These are phyloP conservation scores for Cytospora piceicola DNA, from an alignment of 2,329 filamentous ascomycete genomes.

Conservation along the genomic window DNA sequence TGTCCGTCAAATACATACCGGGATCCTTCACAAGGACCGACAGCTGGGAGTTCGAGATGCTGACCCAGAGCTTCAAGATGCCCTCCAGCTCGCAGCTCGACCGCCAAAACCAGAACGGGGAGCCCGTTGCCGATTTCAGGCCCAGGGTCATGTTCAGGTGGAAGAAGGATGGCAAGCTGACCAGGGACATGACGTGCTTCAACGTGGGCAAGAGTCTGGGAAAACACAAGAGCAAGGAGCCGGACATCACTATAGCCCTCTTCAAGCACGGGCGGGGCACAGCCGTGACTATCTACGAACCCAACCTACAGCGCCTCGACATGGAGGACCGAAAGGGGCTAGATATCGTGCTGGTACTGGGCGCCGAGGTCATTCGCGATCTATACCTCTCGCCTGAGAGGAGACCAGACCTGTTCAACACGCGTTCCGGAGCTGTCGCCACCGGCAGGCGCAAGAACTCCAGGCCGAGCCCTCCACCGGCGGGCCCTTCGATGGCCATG, in stretches of 20 bases:
- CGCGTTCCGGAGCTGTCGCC: conserved; percentile 49
- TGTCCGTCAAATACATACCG: conserved; percentile 70
- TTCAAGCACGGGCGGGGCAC: conserved; percentile 71
- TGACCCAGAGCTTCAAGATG: conserved; percentile 78
- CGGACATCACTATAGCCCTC: conserved; percentile 92
- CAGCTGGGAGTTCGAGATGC: conserved; percentile 91
- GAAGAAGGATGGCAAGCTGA: conserved; percentile 84
- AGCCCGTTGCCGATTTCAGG: conserved; percentile 49
- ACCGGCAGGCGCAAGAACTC: conserved; percentile 49
- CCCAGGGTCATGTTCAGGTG: conserved; percentile 85
- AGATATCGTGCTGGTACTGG: conserved; percentile 75
- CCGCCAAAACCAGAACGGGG: conserved; percentile 62
- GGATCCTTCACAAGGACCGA: conserved; percentile 80
- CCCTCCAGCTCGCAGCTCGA: conserved; percentile 82
- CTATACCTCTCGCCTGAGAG: conserved; percentile 63
- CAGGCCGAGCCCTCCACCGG: conserved; percentile 41
- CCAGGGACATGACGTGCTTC: conserved; percentile 87
- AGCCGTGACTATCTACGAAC: conserved; percentile 83
- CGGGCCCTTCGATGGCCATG: conserved; percentile 39
- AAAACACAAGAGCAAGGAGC: conserved; percentile 82
- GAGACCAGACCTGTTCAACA: conserved; percentile 75
- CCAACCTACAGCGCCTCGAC: conserved; percentile 87
- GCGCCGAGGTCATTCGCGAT: conserved; percentile 67
- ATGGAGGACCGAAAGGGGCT: conserved; percentile 93
- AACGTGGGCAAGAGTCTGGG: conserved; percentile 77